phyloP scores from a whole-genome alignment of 805 yeast species.

The Yarrowia sp. region DNA sequence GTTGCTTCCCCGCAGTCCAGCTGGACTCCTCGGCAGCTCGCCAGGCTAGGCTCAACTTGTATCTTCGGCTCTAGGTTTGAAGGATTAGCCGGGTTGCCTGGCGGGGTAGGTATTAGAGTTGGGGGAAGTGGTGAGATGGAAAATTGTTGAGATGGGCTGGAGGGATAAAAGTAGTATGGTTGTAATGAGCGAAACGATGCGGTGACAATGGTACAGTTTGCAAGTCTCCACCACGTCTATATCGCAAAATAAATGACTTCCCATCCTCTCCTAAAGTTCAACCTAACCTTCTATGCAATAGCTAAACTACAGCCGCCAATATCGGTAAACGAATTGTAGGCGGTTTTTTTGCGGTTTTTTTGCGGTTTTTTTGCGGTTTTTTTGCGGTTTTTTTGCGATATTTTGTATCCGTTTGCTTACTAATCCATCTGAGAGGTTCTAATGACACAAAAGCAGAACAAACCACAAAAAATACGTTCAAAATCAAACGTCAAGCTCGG shows the following conservation, averaged over 20 bases:
- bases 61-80: constrained; percentile 35
- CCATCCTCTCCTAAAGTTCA: background rate
- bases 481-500: no score
- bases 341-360: no score
- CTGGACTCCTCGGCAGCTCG: background rate
- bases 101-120: background rate
- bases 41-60: constrained; percentile 6
- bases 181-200: background rate
- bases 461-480: no score
- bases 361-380: no score
- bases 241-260: no score
- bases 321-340: no score
- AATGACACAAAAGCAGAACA: no score
- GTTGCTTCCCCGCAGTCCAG: constrained; percentile 17
- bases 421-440: no score
- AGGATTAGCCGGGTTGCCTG: constrained; percentile 29
- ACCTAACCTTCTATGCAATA: background rate
- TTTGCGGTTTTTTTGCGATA: no score
- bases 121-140: background rate
- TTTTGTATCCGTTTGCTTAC: no score
- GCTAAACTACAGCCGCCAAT: background rate
- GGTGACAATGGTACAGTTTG: background rate
- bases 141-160: background rate
- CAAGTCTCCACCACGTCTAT: no score
- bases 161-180: background rate